Conservation (phyloP, 2,329 filamentous ascomycete genomes). For the Nothophaeocryptopus gaeumannii region DNA sequence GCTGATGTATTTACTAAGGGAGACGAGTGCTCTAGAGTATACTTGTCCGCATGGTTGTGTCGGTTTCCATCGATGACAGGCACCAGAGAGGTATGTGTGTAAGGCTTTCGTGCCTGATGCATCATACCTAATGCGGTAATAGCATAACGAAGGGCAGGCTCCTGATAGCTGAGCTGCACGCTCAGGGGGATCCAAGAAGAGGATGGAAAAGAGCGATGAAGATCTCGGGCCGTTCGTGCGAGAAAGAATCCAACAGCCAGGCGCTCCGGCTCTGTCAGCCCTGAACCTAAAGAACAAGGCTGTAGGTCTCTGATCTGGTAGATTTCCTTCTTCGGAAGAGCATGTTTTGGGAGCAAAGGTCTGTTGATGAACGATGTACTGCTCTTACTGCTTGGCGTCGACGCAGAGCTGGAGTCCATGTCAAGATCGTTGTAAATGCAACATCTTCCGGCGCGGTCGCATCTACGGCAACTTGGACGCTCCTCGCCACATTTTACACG, state of each 20-base stretch:
- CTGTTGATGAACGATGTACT: background rate
- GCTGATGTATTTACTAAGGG: constrained; percentile 1
- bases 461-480: background rate
- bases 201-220: constrained; percentile 5
- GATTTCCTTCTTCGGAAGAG: background rate
- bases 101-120: constrained; percentile 5
- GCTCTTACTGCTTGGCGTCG: background rate
- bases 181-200: constrained; percentile 3
- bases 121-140: constrained; percentile 9
- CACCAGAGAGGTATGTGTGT: constrained; percentile 6
- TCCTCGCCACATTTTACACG: constrained; percentile 10
- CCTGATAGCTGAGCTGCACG: constrained; percentile 6
- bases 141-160: constrained; percentile 6
- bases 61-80: constrained; percentile 1
- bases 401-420: background rate
- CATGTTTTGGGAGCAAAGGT: background rate
- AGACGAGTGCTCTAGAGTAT: constrained; percentile 4
- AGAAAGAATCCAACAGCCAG: constrained; percentile 10
- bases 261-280: background rate
- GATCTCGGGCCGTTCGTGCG: constrained; percentile 6
- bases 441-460: background rate
- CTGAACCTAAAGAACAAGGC: constrained; percentile 3
- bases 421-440: background rate
- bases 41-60: constrained; percentile 1
- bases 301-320: background rate